Base-by-base conservation (phyloP, 352 stramenopile genomes). In the Peronospora farinosa region DNA sequence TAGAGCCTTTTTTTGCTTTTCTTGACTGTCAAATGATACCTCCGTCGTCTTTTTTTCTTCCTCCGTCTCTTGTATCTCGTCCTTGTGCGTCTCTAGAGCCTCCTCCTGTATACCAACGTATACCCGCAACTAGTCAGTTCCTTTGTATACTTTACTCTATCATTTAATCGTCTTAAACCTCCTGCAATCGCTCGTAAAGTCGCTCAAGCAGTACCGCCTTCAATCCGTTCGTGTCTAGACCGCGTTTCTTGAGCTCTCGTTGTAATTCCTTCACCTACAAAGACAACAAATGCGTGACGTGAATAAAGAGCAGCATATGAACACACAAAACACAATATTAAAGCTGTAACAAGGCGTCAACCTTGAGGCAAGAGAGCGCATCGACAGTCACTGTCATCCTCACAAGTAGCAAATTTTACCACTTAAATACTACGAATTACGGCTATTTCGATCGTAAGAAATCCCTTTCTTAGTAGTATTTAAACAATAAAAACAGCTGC, bases 251-350 rank as follows among this genome's bases (percentile, higher is more conserved):
- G 21, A 82, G 63, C 51, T 73, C 54, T 17, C 53, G 46, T 40
- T 79, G 69, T 16, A 83, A 57, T 48, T 83, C 63, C 52, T 85
- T 83, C 19, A 78, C 71, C 74, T 85, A 51, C 8, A 46, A 2
- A 42, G n/a, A 40, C 25, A n/a, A 25, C 1, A 17, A 10, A 30
- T 17, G 39, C 0, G 2, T 10, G 21, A 30, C 12, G 9, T 37
- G 12, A 4, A 5, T 47, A 21, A 39, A 5, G 27, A 31, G n/a
- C n/a, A 11, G 2, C 11, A 11, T 25, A 15, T 43, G 21, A 42
- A 25, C 19, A 17, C 5, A 9, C 13, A 16, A 10, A 40, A 11
- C 28, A 37, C 31, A 37, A 8, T 4, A 37, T 5, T 37, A 0
- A 16, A 16, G 13, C 5, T 37, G 31, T 15, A n/a, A 4, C 0